phyloP scores from a whole-genome alignment of 2,329 filamentous ascomycete genomes.

The Bipolaris victoriae region DNA sequence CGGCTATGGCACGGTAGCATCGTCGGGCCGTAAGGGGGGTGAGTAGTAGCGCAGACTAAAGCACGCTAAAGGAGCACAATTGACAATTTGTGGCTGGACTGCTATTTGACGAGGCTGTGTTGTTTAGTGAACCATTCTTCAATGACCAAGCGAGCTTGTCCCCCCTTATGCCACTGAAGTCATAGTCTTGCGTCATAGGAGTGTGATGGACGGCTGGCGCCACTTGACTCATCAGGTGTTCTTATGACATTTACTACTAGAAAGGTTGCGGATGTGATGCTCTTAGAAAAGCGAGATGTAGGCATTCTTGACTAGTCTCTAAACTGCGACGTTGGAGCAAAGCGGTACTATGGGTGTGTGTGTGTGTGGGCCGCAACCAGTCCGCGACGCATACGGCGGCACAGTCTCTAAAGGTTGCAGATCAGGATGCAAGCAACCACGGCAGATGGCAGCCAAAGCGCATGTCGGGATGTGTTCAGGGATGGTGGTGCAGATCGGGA shows the following conservation, averaged over 20 bases:
- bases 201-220: not conserved
- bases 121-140: not conserved
- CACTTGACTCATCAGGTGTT: no score
- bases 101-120: no score
- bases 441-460: not conserved
- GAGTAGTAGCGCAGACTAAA: not conserved
- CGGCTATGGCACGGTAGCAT: not conserved
- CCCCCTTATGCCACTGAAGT: constrained; percentile 3
- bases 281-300: not conserved
- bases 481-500: constrained; percentile 13
- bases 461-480: constrained; percentile 1
- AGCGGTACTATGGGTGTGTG: not conserved
- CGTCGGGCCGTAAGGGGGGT: not conserved
- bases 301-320: not conserved
- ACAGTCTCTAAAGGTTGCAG: not conserved
- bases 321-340: not conserved
- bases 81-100: not conserved
- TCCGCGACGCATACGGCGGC: not conserved
- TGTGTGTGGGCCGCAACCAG: not conserved
- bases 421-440: not conserved
- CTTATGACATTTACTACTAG: not conserved
- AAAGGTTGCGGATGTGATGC: not conserved
- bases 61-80: not conserved
- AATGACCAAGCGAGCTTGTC: no score
- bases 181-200: not conserved